Conservation (phyloP, 1,284 basidiomycete genomes). For the Bondarzewia mesenterica region DNA sequence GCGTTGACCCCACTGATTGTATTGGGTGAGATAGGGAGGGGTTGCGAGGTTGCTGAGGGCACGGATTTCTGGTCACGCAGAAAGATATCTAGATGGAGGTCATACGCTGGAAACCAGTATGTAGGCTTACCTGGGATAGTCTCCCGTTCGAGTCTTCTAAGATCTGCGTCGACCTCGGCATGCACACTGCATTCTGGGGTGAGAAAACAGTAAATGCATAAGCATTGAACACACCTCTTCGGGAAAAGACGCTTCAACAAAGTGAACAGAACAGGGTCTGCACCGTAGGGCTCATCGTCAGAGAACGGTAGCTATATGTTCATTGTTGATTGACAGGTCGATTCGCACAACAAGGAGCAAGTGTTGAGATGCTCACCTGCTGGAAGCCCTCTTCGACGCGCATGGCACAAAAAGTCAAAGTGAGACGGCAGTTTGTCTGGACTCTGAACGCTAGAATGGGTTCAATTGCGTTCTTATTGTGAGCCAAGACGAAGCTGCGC, state of each 20-base stretch:
- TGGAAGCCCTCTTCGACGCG: constrained; percentile 61
- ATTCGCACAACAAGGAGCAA: not conserved
- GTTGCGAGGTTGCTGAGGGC: constrained; percentile 33
- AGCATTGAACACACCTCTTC: constrained; percentile 20
- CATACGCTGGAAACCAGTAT: not conserved
- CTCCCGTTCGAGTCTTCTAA: constrained; percentile 46
- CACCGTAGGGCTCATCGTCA: constrained; percentile 51
- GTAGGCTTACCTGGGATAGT: constrained; percentile 17
- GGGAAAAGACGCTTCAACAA: constrained; percentile 52
- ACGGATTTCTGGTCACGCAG: constrained; percentile 34
- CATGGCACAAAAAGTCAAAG: too few relatives aligned
- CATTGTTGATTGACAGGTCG: not conserved
- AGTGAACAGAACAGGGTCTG: constrained; percentile 49
- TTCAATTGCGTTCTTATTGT: too few relatives aligned
- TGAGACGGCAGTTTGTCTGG: too few relatives aligned
- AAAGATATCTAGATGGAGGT: constrained; percentile 1
- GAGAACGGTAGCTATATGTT: constrained; percentile 25
- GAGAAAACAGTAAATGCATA: not conserved
- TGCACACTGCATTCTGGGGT: constrained; percentile 22
- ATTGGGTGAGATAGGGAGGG: constrained; percentile 51
- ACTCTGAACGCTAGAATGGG: too few relatives aligned
- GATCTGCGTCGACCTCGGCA: constrained; percentile 41
- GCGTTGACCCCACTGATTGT: constrained; percentile 61
- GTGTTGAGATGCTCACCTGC: constrained; percentile 28
- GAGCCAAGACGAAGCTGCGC: too few relatives aligned